These are phyloP conservation scores for Fraxinus ornus DNA, from an alignment of 305 asterid species.

Conservation along the genomic window DNA sequence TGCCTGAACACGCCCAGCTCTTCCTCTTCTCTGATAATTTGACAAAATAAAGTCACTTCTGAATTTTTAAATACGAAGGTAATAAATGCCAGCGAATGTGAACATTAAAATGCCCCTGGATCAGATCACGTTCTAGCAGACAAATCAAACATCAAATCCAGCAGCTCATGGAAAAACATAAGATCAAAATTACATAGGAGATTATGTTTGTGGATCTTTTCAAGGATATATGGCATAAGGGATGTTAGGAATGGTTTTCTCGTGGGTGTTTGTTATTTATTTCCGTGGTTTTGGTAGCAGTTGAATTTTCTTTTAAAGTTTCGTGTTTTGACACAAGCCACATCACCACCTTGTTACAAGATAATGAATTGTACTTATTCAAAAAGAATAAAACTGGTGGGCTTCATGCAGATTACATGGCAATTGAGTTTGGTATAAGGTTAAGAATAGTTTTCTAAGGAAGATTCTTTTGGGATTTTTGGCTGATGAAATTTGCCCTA, in stretches of 20 bases:
- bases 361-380: neutral
- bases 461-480: neutral
- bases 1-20: slow-evolving; percentile 99
- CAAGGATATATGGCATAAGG: neutral
- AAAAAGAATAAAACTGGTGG: neutral
- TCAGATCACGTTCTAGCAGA: too few relatives aligned
- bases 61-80: too few relatives aligned
- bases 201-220: neutral
- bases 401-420: neutral
- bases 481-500: neutral
- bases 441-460: neutral
- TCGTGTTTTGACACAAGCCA: neutral
- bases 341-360: neutral
- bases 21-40: slow-evolving; percentile 83
- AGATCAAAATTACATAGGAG: neutral
- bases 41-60: neutral
- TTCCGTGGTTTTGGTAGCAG: neutral
- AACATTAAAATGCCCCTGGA: too few relatives aligned
- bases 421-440: neutral
- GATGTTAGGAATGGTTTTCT: slow-evolving; percentile 2
- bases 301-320: neutral
- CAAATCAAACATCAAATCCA: too few relatives aligned
- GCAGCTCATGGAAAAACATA: neutral
- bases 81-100: too few relatives aligned
- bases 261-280: neutral